Evolutionary conservation across 805 yeast species (phyloP).

Genomic region (Priceomyces melissophilus): DNA sequence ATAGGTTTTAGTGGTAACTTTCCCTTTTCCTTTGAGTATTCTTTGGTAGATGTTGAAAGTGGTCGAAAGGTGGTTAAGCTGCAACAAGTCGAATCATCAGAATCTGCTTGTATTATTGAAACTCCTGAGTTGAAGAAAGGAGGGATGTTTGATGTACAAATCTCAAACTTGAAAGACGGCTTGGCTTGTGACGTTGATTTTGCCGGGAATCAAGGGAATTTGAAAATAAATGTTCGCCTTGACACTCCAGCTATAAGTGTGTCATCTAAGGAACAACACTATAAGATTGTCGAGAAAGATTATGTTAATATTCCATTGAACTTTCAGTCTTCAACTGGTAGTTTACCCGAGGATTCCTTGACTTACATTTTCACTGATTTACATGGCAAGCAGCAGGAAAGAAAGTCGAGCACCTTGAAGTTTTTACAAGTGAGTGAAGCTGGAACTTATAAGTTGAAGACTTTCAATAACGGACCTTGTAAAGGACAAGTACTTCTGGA

Average conservation of each 20-base stretch:
- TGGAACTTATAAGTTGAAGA: constrained; percentile 40
- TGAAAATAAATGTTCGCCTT: constrained; percentile 60
- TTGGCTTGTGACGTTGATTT: constrained; percentile 75
- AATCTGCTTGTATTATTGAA: constrained; percentile 38
- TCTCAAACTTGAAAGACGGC: constrained; percentile 69
- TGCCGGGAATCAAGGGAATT: constrained; percentile 47
- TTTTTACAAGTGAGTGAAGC: constrained; percentile 24
- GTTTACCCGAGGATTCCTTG: constrained; percentile 25
- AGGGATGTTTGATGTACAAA: constrained; percentile 65
- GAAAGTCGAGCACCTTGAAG: constrained; percentile 18
- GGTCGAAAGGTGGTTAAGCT: constrained; percentile 17
- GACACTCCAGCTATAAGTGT: constrained; percentile 56
- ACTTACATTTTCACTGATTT: constrained; percentile 24
- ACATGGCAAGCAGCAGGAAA: constrained; percentile 6
- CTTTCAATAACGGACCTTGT: constrained; percentile 44
- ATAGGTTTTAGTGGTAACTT: constrained; percentile 71
- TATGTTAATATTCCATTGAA: constrained; percentile 51
- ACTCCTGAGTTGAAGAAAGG: constrained; percentile 61
- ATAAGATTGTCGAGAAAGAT: constrained; percentile 61
- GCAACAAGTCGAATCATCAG: constrained; percentile 29
- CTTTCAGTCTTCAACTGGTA: constrained; percentile 32
- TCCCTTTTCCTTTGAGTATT: constrained; percentile 73
- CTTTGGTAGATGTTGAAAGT: constrained; percentile 47
- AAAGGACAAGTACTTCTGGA: constrained; percentile 31
- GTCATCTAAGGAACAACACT: constrained; percentile 16